phyloP scores from a whole-genome alignment of 495 filamentous ascomycete genomes.

The Podospora bellae-mahoneyi region DNA sequence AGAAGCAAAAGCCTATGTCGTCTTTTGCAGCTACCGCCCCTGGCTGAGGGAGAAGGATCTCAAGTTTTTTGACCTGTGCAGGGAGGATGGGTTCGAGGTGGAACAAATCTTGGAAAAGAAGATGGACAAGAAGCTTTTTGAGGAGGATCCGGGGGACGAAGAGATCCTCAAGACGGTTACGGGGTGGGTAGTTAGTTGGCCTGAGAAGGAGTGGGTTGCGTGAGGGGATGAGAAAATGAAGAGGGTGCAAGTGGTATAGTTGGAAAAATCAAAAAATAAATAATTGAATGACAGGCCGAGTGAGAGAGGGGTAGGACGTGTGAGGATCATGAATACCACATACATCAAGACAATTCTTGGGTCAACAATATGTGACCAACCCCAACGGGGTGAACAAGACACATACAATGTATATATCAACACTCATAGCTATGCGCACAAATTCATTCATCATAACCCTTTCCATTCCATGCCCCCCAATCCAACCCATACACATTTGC shows the following conservation, averaged over 20 bases:
- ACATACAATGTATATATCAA: too few relatives aligned
- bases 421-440: too few relatives aligned
- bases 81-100: constrained; percentile 64
- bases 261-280: too few relatives aligned
- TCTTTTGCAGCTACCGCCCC: constrained; percentile 90
- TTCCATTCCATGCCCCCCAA: neutral
- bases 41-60: constrained; percentile 84
- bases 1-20: constrained; percentile 70
- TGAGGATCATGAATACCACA: too few relatives aligned
- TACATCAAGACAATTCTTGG: too few relatives aligned
- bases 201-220: constrained; percentile 24
- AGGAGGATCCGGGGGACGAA: constrained; percentile 78
- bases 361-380: too few relatives aligned
- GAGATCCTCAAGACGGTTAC: constrained; percentile 74
- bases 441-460: neutral
- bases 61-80: constrained; percentile 74
- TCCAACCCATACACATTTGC: neutral
- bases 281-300: too few relatives aligned
- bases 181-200: constrained; percentile 66
- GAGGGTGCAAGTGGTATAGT: neutral
- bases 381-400: too few relatives aligned
- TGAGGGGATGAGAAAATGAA: neutral
- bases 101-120: constrained; percentile 75
- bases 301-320: too few relatives aligned
- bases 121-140: constrained; percentile 82